A percentile compares a stretch with the other conserved stretches of the same genome.
Evolutionary conservation across 352 stramenopile genomes (phyloP).

Genomic region (Globisporangium splendens): DNA sequence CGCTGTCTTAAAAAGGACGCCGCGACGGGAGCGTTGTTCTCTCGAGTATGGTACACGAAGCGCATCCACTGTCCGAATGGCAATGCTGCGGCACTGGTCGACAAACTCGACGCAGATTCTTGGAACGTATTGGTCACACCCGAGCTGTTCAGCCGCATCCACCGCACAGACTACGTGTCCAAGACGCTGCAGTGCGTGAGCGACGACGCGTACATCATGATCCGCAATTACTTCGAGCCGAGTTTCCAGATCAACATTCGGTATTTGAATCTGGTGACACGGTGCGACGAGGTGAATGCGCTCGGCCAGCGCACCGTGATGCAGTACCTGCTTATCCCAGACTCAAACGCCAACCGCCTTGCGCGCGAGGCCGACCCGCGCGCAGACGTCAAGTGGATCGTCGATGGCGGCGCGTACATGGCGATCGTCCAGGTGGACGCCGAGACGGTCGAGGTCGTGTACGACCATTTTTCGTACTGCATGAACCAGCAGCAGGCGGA

Average conservation of each 20-base stretch:
- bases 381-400: conserved; percentile 26
- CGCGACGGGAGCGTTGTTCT: conserved; percentile 15
- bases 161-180: conserved; percentile 18
- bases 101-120: conserved; percentile 26
- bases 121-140: conserved; percentile 26
- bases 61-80: conserved; percentile 27
- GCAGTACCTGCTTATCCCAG: conserved; percentile 29
- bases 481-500: conserved; percentile 43
- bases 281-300: conserved; percentile 10
- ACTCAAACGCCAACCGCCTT: conserved; percentile 27
- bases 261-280: conserved; percentile 35
- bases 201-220: conserved; percentile 26
- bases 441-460: conserved; percentile 29
- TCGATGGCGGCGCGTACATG: conserved; percentile 36
- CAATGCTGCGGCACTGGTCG: conserved; percentile 19
- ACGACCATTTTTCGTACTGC: conserved; percentile 35
- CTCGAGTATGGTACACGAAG: conserved; percentile 29
- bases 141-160: conserved; percentile 28
- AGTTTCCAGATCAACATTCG: conserved; percentile 16
- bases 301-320: conserved; percentile 19
- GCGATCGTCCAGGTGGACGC: conserved; percentile 26
- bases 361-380: conserved; percentile 25
- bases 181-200: conserved; percentile 29
- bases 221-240: conserved; percentile 20
- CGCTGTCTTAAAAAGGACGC: conserved; percentile 15